Evolutionary conservation across 164 flowering plant genomes (phyloP), one percentile per base, ranked within the genome.

Genomic region (Akebia trifoliata): DNA sequence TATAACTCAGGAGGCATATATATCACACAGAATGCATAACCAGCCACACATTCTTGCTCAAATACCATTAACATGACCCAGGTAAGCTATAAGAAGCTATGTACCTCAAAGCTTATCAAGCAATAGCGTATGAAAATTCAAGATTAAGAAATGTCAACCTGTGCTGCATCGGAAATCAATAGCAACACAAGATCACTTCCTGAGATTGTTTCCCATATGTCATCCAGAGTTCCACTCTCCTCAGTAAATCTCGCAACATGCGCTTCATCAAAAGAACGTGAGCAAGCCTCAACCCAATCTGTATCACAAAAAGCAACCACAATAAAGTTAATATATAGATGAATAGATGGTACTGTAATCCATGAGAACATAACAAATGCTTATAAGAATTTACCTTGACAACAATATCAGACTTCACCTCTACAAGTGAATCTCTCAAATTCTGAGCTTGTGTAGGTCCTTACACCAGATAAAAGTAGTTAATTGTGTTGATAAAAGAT

Each of bases 371-470:
- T 14, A 38, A 31, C 3, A 50, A 52, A 59, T 17, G 18, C 31
- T 43, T 0, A 25, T 4, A 26, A 36, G n/a, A 17, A 36, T 28
- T 68, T 43, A 87, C 98, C 98, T 92, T 92, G 12, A 92, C 96
- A 43, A 82, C 86, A 62, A 92, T 83, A 70, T 89, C 86, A 59
- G 98, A 92, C 62, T 85, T 83, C 18, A 77, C 89, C 42, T 79
- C 93, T 10, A 80, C 84, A 57, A 92, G 86, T 21, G 98, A 89
- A 68, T 92, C 98, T 56, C 87, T 85, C 50, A 92, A 69, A 55
- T 92, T 92, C 75, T 92, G 96, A 61, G 98, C 98, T 80, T 92
- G 98, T 40, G 98, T 96, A 72, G 95, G 98, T 4, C 93, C 98
- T 95, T 92, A 54, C 15, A 66, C 2, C 18, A 18, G 44, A 64